Evolutionary conservation across 1,284 basidiomycete genomes (phyloP).

Genomic region (Ceratobasidium sp.): DNA sequence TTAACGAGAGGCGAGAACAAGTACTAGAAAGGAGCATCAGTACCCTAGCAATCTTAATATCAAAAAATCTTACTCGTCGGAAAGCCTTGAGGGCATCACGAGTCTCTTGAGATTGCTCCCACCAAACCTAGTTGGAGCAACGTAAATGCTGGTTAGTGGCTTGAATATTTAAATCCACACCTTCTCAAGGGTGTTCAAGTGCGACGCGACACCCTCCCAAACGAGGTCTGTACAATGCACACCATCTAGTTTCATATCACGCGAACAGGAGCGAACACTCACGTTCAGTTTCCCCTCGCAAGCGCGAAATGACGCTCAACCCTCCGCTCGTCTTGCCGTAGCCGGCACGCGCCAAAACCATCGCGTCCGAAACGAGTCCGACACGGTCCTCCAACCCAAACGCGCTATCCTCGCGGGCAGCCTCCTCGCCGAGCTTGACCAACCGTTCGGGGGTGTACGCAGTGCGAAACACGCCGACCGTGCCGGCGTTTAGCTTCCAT

Average conservation of each 20-base stretch:
- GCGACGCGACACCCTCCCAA: slow-evolving; percentile 70
- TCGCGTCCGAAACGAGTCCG: slow-evolving; percentile 82
- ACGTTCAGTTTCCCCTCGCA: slow-evolving; percentile 80
- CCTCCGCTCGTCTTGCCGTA: slow-evolving; percentile 77
- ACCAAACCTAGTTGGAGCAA: slow-evolving; percentile 66
- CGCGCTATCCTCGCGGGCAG: slow-evolving; percentile 65
- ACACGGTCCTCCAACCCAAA: slow-evolving; percentile 87
- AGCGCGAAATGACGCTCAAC: slow-evolving; percentile 71
- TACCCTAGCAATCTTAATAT: background rate
- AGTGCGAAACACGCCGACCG: slow-evolving; percentile 90
- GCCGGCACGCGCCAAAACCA: slow-evolving; percentile 82
- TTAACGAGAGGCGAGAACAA: slow-evolving; percentile 83
- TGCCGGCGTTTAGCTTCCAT: slow-evolving; percentile 89
- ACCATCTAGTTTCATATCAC: background rate
- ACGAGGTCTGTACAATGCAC: slow-evolving; percentile 63
- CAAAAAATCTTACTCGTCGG: slow-evolving; percentile 59
- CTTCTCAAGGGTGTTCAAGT: slow-evolving; percentile 59
- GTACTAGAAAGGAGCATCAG: slow-evolving; percentile 53
- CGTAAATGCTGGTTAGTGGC: background rate
- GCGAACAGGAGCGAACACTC: slow-evolving; percentile 49
- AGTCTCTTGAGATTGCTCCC: slow-evolving; percentile 74
- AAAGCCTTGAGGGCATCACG: slow-evolving; percentile 68
- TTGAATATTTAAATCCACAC: slow-evolving; percentile 48
- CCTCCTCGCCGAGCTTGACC: slow-evolving; percentile 78
- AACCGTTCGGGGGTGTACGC: slow-evolving; percentile 85